These are phyloP conservation scores for Glomus cerebriforme DNA, from an alignment of 192 early-diverging fungal species.

Conservation along the genomic window DNA sequence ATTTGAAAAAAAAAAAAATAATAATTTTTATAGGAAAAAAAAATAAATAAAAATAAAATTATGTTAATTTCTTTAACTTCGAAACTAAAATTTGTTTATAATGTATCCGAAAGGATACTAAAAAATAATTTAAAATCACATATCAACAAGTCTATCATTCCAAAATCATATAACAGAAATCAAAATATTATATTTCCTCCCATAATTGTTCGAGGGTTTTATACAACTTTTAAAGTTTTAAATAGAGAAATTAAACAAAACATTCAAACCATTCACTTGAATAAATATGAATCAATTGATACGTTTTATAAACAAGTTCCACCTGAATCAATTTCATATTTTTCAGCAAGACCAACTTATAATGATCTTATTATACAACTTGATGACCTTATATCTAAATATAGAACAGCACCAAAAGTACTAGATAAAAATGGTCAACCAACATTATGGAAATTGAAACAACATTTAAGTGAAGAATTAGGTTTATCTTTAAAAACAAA, in stretches of 20 bases:
- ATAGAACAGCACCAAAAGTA: conserved; percentile 32
- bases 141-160: background rate
- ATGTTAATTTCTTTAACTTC: background rate
- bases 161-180: background rate
- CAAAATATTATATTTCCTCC: background rate
- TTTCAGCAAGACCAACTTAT: conserved; percentile 83
- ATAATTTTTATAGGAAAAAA: too few species aligned
- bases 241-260: background rate
- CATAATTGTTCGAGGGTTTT: background rate
- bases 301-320: conserved; percentile 47
- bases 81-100: background rate
- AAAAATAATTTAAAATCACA: background rate
- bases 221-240: background rate
- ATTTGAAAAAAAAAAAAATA: too few species aligned
- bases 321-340: conserved; percentile 79
- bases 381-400: conserved; percentile 52
- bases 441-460: conserved; percentile 32
- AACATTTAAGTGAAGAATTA: conserved; percentile 41
- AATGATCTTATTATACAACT: conserved; percentile 72
- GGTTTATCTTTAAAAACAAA: conserved; percentile 55
- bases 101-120: background rate
- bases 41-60: too few species aligned
- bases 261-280: background rate
- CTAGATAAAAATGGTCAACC: background rate
- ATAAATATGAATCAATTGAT: conserved; percentile 23